Evolutionary conservation across 805 yeast genomes (phyloP).

Genomic region (Wickerhamomyces kurtzmanii): DNA sequence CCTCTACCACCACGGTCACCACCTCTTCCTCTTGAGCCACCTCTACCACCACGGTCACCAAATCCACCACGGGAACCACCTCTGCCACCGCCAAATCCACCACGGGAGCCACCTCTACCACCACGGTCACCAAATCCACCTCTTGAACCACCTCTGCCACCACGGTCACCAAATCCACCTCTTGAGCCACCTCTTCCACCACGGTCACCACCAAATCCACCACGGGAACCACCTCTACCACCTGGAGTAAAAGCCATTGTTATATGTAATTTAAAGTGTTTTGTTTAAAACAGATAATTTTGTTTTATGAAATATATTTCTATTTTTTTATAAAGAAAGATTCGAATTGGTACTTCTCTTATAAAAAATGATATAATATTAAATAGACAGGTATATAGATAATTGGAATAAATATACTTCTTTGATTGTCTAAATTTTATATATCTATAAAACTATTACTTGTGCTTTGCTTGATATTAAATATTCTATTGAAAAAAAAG

Average conservation of each 20-base stretch:
- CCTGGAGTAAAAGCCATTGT: conserved; percentile 74
- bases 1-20: conserved; percentile 53
- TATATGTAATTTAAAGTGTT: conserved; percentile 3
- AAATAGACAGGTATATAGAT: too few relatives aligned
- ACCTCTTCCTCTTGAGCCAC: conserved; percentile 46
- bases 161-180: conserved; percentile 33
- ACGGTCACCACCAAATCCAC: conserved; percentile 34
- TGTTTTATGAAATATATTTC: too few relatives aligned
- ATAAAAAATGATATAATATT: too few relatives aligned
- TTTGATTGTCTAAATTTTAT: too few relatives aligned
- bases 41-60: conserved; percentile 49
- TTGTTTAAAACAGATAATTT: too few relatives aligned
- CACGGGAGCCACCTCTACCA: conserved; percentile 37
- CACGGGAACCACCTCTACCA: conserved; percentile 47
- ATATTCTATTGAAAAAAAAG: too few relatives aligned
- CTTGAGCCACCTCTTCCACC: conserved; percentile 36
- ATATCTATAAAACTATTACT: too few relatives aligned
- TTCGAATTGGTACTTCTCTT: too few relatives aligned
- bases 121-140: conserved; percentile 24
- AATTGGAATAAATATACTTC: too few relatives aligned
- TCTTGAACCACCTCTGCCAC: conserved; percentile 25
- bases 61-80: conserved; percentile 38
- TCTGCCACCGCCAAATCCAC: conserved; percentile 37
- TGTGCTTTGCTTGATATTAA: too few relatives aligned
- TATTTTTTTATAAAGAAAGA: too few relatives aligned